Base-by-base conservation (phyloP, 1,284 basidiomycete genomes). In the Ustilago shanxiensis region DNA sequence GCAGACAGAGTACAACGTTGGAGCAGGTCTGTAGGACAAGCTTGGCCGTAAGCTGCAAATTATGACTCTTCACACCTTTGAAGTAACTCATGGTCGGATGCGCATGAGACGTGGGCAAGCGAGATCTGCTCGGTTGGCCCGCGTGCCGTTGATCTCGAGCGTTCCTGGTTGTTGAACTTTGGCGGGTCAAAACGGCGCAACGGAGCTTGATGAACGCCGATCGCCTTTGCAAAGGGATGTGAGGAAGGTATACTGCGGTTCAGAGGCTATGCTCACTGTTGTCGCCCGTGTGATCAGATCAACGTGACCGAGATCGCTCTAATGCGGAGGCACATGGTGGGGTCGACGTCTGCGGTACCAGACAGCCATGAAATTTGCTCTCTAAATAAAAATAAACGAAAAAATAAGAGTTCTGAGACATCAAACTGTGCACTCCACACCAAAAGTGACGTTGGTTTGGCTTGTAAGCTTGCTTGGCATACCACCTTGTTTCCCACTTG, bases 61-160 rank as follows among this genome's bases (percentile, higher is more conserved):
- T 6, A 8, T 7, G 6, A n/a, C 6, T 37, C 35, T 37, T 14
- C 8, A 14, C 28, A 29, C 20, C n/a, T n/a, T n/a, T n/a, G 31
- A 33, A 6, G 31, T 33, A 33, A 31, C 29, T n/a, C n/a, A n/a
- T n/a, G n/a, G 50, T 37, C 4, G 51, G 5, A 20, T 53, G 29
- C n/a, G 26, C 26, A 53, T 22, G 37, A 28, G 45, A 45, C 58
- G 58, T 60, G 58, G 58, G 58, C 58, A 60, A 60, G 58, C 58
- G 58, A 60, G 49, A 1, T 60, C 22, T n/a, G 10, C 18, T 18
- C 57, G 29, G 33, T 18, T 50, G 49, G 16, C 22, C 24, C 49
- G 49, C 35, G 35, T 37, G 35, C 13, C 35, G 35, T 37, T 37
- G 35, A 37, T 37, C 35, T 14, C 35, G 35, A 37, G 35, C 35